Evolutionary conservation across 768 basidiomycete species (phyloP).

Genomic region (Suillus subaureus): DNA sequence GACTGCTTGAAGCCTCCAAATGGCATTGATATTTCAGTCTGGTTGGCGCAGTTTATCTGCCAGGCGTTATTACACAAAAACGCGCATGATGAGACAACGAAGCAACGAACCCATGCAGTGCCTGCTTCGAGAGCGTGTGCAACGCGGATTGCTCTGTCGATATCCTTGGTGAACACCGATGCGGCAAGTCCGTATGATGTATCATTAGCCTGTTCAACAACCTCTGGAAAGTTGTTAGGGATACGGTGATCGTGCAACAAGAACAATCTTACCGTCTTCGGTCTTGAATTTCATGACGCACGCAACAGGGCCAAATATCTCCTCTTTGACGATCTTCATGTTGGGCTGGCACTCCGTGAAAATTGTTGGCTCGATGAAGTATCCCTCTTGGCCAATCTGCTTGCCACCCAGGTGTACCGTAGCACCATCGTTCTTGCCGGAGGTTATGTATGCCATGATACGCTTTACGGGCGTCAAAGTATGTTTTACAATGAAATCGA

Average conservation of each 20-base stretch:
- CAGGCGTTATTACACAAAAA: not conserved
- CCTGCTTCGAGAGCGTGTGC: constrained; percentile 48
- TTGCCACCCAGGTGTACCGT: constrained; percentile 47
- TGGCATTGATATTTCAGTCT: constrained; percentile 52
- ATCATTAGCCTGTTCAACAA: constrained; percentile 42
- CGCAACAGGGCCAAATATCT: constrained; percentile 52
- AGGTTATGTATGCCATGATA: constrained; percentile 51
- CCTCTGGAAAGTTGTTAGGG: constrained; percentile 20
- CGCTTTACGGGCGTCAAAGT: constrained; percentile 29
- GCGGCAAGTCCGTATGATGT: constrained; percentile 50
- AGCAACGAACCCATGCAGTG: constrained; percentile 55
- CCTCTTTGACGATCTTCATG: constrained; percentile 46
- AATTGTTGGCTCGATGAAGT: constrained; percentile 48
- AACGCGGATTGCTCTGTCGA: constrained; percentile 43
- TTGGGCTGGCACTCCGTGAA: constrained; percentile 45
- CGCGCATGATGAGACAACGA: not conserved
- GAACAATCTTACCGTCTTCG: constrained; percentile 30
- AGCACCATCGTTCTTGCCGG: constrained; percentile 52
- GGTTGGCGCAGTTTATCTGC: constrained; percentile 47
- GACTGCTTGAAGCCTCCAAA: constrained; percentile 79
- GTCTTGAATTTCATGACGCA: constrained; percentile 48
- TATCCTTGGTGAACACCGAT: constrained; percentile 50
- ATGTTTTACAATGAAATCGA: not conserved
- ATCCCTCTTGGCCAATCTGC: constrained; percentile 44
- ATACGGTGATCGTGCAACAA: not conserved